phyloP scores from a whole-genome alignment of 495 filamentous ascomycete genomes.

The Aspergillus mulundensis region DNA sequence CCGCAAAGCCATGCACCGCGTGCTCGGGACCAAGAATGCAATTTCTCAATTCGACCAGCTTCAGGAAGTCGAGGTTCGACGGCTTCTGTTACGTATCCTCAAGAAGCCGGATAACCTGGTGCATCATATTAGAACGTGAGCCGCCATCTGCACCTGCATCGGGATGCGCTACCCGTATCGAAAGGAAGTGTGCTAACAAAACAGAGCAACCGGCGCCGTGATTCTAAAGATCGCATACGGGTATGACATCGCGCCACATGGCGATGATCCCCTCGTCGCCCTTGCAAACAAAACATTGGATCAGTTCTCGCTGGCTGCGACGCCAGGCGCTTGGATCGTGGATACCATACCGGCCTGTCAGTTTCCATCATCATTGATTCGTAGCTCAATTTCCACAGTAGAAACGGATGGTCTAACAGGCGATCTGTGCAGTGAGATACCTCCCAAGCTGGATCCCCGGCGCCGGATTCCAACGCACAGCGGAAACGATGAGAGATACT shows the following conservation, averaged over 20 bases:
- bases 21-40: constrained; percentile 28
- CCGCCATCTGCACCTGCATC: too few relatives aligned
- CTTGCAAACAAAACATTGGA: constrained; percentile 32
- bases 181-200: neutral
- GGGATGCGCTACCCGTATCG: neutral
- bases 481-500: constrained; percentile 28
- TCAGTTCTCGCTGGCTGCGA: constrained; percentile 31
- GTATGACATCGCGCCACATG: constrained; percentile 38
- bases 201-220: constrained; percentile 33
- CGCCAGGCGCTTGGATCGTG: constrained; percentile 40
- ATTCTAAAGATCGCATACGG: constrained; percentile 47
- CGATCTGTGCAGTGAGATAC: constrained; percentile 35
- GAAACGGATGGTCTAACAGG: too few relatives aligned
- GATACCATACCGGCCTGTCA: constrained; percentile 31
- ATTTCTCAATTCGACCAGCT: constrained; percentile 27
- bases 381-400: too few relatives aligned
- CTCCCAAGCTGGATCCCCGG: constrained; percentile 50
- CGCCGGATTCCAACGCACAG: constrained; percentile 42
- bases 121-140: constrained; percentile 35
- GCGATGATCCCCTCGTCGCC: constrained; percentile 37
- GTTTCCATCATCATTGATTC: too few relatives aligned
- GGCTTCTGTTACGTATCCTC: constrained; percentile 38
- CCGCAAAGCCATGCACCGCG: constrained; percentile 35
- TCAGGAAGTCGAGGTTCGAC: constrained; percentile 33
- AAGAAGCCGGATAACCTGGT: constrained; percentile 29